Evolutionary conservation across 495 filamentous ascomycete species (phyloP).

Genomic region (Aspergillus diversus): DNA sequence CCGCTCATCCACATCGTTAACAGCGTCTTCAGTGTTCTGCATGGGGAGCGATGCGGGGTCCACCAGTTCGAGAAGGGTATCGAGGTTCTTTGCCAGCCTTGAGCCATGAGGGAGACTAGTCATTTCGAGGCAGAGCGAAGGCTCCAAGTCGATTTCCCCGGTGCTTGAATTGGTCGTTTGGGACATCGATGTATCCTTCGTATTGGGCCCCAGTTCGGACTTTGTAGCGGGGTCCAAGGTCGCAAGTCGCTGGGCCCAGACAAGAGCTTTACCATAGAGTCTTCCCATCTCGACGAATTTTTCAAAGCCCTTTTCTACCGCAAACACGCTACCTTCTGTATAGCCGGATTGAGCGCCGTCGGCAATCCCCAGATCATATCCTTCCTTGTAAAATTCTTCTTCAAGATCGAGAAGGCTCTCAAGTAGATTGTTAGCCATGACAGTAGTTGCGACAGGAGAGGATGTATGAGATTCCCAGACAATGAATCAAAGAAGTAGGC

Average conservation of each 20-base stretch:
- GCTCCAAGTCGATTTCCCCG: conserved; percentile 32
- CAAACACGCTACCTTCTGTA: conserved; percentile 86
- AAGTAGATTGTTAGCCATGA: conserved; percentile 61
- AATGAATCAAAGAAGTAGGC: not conserved
- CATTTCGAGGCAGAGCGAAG: conserved; percentile 41
- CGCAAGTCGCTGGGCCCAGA: conserved; percentile 73
- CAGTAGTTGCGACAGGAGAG: not conserved
- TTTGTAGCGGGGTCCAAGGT: conserved; percentile 28
- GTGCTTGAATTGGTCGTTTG: conserved; percentile 7
- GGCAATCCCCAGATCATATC: conserved; percentile 70
- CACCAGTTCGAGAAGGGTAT: conserved; percentile 70
- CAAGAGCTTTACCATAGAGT: conserved; percentile 76
- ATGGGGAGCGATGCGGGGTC: conserved; percentile 78
- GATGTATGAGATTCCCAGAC: not conserved
- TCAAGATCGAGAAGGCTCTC: conserved; percentile 77
- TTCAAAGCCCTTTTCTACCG: conserved; percentile 90
- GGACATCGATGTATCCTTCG: conserved; percentile 9
- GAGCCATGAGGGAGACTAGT: conserved; percentile 58
- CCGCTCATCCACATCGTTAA: conserved; percentile 84
- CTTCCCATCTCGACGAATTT: conserved; percentile 81
- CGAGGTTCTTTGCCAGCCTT: conserved; percentile 74
- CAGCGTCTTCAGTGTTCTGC: conserved; percentile 79
- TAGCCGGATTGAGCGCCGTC: conserved; percentile 83
- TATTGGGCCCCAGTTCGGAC: conserved; percentile 11
- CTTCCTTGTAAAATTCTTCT: conserved; percentile 83